phyloP scores from a whole-genome alignment of 208 protist species.

The Histomonas meleagridis region DNA sequence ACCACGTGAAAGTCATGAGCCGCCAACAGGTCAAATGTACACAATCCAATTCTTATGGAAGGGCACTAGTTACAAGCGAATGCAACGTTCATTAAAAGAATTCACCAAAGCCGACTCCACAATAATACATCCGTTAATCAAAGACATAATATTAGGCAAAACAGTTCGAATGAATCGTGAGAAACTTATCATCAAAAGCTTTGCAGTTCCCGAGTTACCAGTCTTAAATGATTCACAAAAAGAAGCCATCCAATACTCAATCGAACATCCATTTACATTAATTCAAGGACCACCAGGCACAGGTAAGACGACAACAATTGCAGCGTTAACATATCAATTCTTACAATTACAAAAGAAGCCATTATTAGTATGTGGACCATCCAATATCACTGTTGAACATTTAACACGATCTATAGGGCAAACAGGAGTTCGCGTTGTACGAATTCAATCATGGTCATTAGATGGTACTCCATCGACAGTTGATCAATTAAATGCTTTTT shows the following conservation, averaged over 20 bases:
- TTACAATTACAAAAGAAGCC: constrained; percentile 46
- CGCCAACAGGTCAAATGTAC: constrained; percentile 48
- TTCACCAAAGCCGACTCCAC: constrained; percentile 66
- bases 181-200: constrained; percentile 42
- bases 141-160: constrained; percentile 74
- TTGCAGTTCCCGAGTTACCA: constrained; percentile 61
- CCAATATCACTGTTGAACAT: constrained; percentile 89
- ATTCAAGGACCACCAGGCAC: constrained; percentile 87
- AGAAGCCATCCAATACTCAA: constrained; percentile 60
- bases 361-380: constrained; percentile 76
- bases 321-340: constrained; percentile 79
- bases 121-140: constrained; percentile 66
- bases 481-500: constrained; percentile 70
- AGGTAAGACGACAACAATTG: constrained; percentile 83
- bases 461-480: constrained; percentile 64
- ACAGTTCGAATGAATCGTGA: too few species aligned
- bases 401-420: constrained; percentile 74
- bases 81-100: constrained; percentile 63
- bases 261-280: constrained; percentile 65
- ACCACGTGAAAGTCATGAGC: constrained; percentile 32
- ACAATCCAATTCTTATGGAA: constrained; percentile 78
- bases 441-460: constrained; percentile 70
- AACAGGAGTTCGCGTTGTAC: constrained; percentile 76
- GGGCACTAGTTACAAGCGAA: constrained; percentile 65
- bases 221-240: constrained; percentile 68